Percentiles rank a stretch among this genome's conserved stretches.
Evolutionary conservation across 768 basidiomycete species (phyloP).

Genomic region (Boletellus ananiceps): DNA sequence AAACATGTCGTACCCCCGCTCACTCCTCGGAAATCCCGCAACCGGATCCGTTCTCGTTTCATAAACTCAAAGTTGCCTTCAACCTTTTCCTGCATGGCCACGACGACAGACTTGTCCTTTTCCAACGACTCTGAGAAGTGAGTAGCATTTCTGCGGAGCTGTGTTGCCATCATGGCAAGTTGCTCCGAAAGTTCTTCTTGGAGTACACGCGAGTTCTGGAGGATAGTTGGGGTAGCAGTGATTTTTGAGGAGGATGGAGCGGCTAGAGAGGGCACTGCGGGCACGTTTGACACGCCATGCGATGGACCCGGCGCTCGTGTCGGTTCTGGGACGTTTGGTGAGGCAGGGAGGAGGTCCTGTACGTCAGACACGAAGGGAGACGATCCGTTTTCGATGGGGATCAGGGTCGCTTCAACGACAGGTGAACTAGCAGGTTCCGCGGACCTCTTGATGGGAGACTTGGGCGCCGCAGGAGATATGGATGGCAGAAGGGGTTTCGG

Average conservation of each 20-base stretch:
- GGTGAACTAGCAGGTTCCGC: constrained; percentile 5
- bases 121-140: constrained; percentile 71
- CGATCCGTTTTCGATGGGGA: constrained; percentile 20
- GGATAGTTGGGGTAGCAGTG: constrained; percentile 36
- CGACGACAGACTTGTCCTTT: constrained; percentile 70
- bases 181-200: constrained; percentile 75
- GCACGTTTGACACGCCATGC: constrained; percentile 8
- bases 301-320: not conserved
- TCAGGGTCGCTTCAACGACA: constrained; percentile 16
- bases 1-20: constrained; percentile 71
- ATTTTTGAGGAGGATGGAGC: constrained; percentile 32
- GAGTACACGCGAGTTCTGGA: constrained; percentile 54
- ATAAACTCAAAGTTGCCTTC: constrained; percentile 69
- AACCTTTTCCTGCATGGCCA: constrained; percentile 63
- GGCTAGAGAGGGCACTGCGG: constrained; percentile 23
- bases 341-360: constrained; percentile 38
- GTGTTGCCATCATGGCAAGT: constrained; percentile 80
- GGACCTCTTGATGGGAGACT: constrained; percentile 1
- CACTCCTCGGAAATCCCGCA: constrained; percentile 60
- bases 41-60: constrained; percentile 55
- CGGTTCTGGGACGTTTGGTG: constrained; percentile 19
- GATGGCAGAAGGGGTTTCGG: constrained; percentile 50
- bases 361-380: constrained; percentile 15
- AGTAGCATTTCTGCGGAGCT: constrained; percentile 77
- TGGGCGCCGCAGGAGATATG: constrained; percentile 41